Evolutionary conservation across 1,139 yeast genomes (phyloP).

Genomic region (Ogataea hybrid): DNA sequence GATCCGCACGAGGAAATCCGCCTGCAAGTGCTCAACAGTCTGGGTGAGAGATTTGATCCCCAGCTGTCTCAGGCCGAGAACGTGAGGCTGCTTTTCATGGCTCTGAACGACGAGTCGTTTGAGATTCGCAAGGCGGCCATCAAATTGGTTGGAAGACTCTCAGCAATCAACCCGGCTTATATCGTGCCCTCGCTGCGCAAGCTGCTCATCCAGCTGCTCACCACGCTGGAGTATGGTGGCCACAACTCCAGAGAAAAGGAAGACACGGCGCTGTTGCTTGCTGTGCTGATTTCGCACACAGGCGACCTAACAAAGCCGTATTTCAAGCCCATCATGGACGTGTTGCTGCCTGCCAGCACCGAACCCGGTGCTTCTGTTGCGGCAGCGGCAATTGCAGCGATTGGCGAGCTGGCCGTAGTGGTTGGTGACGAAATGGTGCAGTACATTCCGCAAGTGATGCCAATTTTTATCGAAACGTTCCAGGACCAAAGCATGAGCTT

Average conservation of each 20-base stretch:
- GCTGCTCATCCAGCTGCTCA: slow-evolving; percentile 77
- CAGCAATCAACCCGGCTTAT: slow-evolving; percentile 89
- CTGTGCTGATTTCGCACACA: slow-evolving; percentile 74
- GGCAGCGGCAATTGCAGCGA: slow-evolving; percentile 80
- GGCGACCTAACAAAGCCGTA: slow-evolving; percentile 83
- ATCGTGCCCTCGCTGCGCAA: slow-evolving; percentile 91
- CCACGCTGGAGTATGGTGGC: slow-evolving; percentile 79
- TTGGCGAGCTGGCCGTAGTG: slow-evolving; percentile 86
- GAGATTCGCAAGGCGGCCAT: slow-evolving; percentile 80
- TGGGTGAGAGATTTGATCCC: slow-evolving; percentile 80
- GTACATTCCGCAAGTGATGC: slow-evolving; percentile 78
- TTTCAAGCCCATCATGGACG: slow-evolving; percentile 84
- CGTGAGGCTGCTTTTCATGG: slow-evolving; percentile 79
- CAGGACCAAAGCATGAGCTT: slow-evolving; percentile 87
- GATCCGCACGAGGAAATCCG: slow-evolving; percentile 87
- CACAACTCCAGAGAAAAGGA: slow-evolving; percentile 74
- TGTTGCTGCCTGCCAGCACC: slow-evolving; percentile 71
- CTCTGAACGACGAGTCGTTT: slow-evolving; percentile 88
- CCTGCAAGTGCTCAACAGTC: slow-evolving; percentile 68
- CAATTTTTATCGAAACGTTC: slow-evolving; percentile 78
- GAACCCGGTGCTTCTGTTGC: slow-evolving; percentile 75
- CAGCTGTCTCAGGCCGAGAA: slow-evolving; percentile 94
- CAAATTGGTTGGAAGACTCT: slow-evolving; percentile 75
- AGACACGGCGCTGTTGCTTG: slow-evolving; percentile 76
- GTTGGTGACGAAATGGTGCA: slow-evolving; percentile 83